Conservation (phyloP, 2,329 filamentous ascomycete species). For the Fusarium burgessii region DNA sequence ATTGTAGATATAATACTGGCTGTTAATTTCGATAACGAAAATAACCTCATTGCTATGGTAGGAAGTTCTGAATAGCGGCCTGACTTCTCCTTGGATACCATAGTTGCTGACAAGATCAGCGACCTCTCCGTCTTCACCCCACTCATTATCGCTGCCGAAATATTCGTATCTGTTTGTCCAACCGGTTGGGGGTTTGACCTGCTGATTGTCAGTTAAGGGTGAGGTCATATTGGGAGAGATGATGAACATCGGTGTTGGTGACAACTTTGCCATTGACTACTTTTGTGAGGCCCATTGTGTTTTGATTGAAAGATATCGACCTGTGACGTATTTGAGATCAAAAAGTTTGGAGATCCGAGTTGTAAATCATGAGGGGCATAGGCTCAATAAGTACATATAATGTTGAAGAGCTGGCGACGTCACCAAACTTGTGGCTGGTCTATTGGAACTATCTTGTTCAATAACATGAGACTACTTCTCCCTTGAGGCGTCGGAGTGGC, state of each 20-base stretch:
- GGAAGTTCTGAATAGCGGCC: not conserved
- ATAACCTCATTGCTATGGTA: not conserved
- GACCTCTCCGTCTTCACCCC: not conserved
- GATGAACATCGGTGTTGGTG: not conserved
- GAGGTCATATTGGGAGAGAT: accelerated
- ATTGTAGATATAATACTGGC: not conserved
- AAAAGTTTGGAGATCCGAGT: no score
- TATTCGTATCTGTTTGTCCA: not conserved
- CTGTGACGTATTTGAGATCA: no score
- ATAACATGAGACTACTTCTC: not conserved
- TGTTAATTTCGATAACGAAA: not conserved
- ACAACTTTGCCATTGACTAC: not conserved
- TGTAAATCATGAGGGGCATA: no score
- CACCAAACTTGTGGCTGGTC: not conserved
- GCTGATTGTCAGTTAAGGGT: not conserved
- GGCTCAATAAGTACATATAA: not conserved
- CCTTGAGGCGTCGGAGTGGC: not conserved
- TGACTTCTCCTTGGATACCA: not conserved
- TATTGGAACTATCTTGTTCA: not conserved
- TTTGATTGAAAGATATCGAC: accelerated
- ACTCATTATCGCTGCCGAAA: not conserved
- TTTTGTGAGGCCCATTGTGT: not conserved
- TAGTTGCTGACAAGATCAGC: not conserved
- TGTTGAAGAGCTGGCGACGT: no score
- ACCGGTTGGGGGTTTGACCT: not conserved